Evolutionary conservation across 768 basidiomycete species (phyloP).

Genomic region (Fomitopsis pulvina): DNA sequence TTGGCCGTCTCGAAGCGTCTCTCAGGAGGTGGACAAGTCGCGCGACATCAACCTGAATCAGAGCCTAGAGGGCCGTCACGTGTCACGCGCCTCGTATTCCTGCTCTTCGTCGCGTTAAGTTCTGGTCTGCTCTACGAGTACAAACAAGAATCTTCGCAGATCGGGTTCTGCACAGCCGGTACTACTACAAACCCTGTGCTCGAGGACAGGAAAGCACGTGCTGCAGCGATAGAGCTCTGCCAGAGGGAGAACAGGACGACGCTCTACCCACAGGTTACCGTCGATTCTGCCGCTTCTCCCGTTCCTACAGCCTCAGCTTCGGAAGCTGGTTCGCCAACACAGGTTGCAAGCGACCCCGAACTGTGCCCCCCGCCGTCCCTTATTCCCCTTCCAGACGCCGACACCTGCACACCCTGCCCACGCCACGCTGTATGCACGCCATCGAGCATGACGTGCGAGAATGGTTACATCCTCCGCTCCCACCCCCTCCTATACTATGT

Average conservation of each 20-base stretch:
- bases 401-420: conserved; percentile 59
- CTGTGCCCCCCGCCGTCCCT: conserved; percentile 51
- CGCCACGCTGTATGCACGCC: conserved; percentile 59
- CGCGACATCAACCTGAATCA: conserved; percentile 1
- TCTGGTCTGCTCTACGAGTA: conserved; percentile 34
- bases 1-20: conserved; percentile 32
- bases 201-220: conserved; percentile 37
- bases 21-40: conserved; percentile 27
- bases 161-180: conserved; percentile 74
- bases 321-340: not conserved
- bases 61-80: conserved; percentile 17
- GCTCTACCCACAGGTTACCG: conserved; percentile 26
- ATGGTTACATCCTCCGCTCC: conserved; percentile 58
- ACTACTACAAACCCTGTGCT: conserved; percentile 52
- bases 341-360: conserved; percentile 19
- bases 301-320: conserved; percentile 7
- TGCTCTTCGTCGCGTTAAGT: conserved; percentile 22
- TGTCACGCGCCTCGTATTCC: conserved; percentile 38
- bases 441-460: conserved; percentile 54
- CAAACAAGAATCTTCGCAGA: conserved; percentile 59
- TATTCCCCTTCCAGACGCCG: conserved; percentile 50
- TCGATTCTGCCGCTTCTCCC: conserved; percentile 9
- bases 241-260: conserved; percentile 47
- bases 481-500: conserved; percentile 32
- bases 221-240: conserved; percentile 48